Percentiles rank a stretch among this genome's conserved stretches.
Conservation (phyloP, 2,329 filamentous ascomycete species). For the Fusarium odoratissimum region DNA sequence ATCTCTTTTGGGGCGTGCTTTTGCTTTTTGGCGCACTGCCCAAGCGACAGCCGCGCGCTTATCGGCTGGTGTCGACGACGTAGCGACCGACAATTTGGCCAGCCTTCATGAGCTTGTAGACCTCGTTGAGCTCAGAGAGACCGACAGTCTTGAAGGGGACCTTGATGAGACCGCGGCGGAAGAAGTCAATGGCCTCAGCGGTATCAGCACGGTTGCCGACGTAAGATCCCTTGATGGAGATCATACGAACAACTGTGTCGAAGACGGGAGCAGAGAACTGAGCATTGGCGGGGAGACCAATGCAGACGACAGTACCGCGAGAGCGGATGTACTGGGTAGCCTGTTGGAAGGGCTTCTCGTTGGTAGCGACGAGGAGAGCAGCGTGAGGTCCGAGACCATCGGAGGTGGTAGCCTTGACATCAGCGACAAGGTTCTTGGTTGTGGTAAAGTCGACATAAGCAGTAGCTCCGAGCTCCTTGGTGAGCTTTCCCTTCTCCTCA, state of each 20-base stretch:
- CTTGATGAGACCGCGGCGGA: constrained; percentile 83
- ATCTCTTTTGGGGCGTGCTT: constrained; percentile 19
- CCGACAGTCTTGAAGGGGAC: constrained; percentile 88
- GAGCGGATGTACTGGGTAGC: constrained; percentile 88
- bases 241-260: constrained; percentile 88
- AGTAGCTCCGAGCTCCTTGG: constrained; percentile 75
- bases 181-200: constrained; percentile 92
- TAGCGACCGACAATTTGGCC: constrained; percentile 82
- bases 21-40: constrained; percentile 18
- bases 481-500: constrained; percentile 81
- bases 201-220: constrained; percentile 93
- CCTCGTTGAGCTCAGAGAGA: constrained; percentile 79
- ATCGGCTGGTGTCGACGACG: constrained; percentile 79
- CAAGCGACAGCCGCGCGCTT: constrained; percentile 45
- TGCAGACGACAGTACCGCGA: constrained; percentile 85
- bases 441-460: constrained; percentile 84
- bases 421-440: constrained; percentile 81
- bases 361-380: constrained; percentile 85
- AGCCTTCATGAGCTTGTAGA: constrained; percentile 81
- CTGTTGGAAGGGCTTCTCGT: constrained; percentile 95
- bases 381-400: constrained; percentile 89
- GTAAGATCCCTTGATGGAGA: constrained; percentile 91
- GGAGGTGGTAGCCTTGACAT: constrained; percentile 83
- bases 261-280: constrained; percentile 88
- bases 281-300: constrained; percentile 86